These are phyloP conservation scores for Heliophila coronopifolia DNA, from an alignment of 441 rosid genomes.

Conservation along the genomic window DNA sequence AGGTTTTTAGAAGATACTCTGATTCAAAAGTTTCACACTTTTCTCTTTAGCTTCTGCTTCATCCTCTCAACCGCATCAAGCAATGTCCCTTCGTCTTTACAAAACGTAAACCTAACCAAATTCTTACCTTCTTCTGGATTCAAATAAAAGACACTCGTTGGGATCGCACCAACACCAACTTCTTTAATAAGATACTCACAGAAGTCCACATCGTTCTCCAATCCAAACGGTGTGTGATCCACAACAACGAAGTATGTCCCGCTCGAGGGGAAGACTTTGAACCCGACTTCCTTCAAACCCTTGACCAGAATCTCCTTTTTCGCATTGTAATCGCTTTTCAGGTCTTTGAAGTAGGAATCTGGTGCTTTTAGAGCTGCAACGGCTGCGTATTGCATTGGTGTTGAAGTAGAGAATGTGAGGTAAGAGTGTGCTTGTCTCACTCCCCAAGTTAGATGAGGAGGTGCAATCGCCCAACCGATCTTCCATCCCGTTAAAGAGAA, in stretches of 20 bases:
- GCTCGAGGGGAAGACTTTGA: slow-evolving; percentile 72
- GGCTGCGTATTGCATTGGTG: slow-evolving; percentile 79
- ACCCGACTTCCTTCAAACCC: slow-evolving; percentile 78
- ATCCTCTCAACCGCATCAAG: slow-evolving; percentile 70
- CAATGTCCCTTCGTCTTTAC: slow-evolving; percentile 78
- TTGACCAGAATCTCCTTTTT: slow-evolving; percentile 75
- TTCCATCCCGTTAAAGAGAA: slow-evolving; percentile 94
- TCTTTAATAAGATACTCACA: slow-evolving; percentile 85
- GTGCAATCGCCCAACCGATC: slow-evolving; percentile 94
- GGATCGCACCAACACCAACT: slow-evolving; percentile 82
- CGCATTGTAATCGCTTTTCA: slow-evolving; percentile 59
- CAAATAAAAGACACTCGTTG: slow-evolving; percentile 73
- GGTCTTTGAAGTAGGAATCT: slow-evolving; percentile 62
- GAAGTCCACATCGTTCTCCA: slow-evolving; percentile 62
- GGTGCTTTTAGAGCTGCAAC: slow-evolving; percentile 63
- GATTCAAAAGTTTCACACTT: slow-evolving; percentile 19
- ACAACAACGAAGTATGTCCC: slow-evolving; percentile 82
- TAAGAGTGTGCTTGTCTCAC: slow-evolving; percentile 75
- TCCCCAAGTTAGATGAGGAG: slow-evolving; percentile 87
- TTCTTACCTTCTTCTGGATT: slow-evolving; percentile 87
- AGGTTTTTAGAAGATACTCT: no score
- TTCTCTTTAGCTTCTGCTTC: slow-evolving; percentile 67
- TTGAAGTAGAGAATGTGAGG: slow-evolving; percentile 83
- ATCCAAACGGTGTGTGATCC: slow-evolving; percentile 83
- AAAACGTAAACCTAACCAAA: slow-evolving; percentile 80